These are phyloP conservation scores for Fusarium beomiforme DNA, from an alignment of 2,329 filamentous ascomycete genomes.

Conservation along the genomic window DNA sequence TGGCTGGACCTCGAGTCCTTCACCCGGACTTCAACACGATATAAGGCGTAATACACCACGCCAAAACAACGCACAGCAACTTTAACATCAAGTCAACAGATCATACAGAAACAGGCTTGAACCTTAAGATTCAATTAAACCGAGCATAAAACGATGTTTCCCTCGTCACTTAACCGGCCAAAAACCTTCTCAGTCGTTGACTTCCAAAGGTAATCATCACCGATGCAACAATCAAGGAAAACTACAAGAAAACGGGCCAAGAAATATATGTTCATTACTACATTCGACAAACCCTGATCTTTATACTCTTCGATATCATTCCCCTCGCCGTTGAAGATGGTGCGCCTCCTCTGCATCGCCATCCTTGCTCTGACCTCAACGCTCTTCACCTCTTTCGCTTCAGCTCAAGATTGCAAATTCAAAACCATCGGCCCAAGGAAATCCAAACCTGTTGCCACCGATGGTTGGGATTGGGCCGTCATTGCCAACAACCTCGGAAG, in stretches of 20 bases:
- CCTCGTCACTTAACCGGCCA: neutral
- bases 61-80: too few relatives aligned
- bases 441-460: slow-evolving; percentile 50
- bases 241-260: too few relatives aligned
- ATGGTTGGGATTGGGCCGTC: slow-evolving; percentile 57
- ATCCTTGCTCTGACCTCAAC: slow-evolving; percentile 9
- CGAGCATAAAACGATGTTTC: neutral
- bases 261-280: neutral
- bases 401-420: slow-evolving; percentile 17
- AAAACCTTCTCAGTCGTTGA: neutral
- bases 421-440: slow-evolving; percentile 49
- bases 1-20: neutral
- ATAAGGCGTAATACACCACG: too few relatives aligned
- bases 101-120: neutral
- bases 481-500: slow-evolving; percentile 53
- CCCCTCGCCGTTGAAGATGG: slow-evolving; percentile 16
- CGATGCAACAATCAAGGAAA: too few relatives aligned
- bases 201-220: too few relatives aligned
- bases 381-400: slow-evolving; percentile 6
- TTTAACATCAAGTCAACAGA: neutral
- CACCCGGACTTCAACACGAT: neutral
- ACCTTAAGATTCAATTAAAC: neutral
- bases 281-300: neutral
- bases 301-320: neutral
- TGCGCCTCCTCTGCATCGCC: slow-evolving; percentile 17